Conservation (phyloP, 2,329 filamentous ascomycete genomes). For the Colletotrichum euphorbiae region DNA sequence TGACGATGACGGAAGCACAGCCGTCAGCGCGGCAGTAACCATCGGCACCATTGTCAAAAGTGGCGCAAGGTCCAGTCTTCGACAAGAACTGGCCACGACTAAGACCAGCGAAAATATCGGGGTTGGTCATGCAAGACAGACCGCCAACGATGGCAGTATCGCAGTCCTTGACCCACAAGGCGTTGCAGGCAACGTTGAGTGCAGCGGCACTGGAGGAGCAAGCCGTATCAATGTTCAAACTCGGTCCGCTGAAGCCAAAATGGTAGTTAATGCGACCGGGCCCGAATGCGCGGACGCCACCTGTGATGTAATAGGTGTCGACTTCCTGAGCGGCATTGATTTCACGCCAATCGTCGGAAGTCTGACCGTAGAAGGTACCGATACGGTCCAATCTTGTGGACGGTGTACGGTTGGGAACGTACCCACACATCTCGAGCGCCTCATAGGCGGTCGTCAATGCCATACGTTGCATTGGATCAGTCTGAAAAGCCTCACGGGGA, state of each 20-base stretch:
- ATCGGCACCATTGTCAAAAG: constrained; percentile 83
- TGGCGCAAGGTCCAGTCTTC: constrained; percentile 81
- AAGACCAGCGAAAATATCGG: constrained; percentile 81
- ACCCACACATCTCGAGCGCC: constrained; percentile 81
- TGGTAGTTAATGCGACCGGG: constrained; percentile 79
- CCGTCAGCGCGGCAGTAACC: constrained; percentile 86
- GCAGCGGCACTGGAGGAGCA: constrained; percentile 81
- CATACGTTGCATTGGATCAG: constrained; percentile 81
- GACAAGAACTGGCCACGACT: constrained; percentile 83
- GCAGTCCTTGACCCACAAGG: constrained; percentile 80
- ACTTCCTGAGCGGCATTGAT: constrained; percentile 78
- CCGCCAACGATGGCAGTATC: constrained; percentile 86
- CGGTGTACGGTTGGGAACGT: constrained; percentile 74
- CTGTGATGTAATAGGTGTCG: constrained; percentile 67
- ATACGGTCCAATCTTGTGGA: constrained; percentile 70
- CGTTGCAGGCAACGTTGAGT: constrained; percentile 76
- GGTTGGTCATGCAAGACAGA: constrained; percentile 82
- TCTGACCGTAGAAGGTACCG: constrained; percentile 81
- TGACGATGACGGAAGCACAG: constrained; percentile 79
- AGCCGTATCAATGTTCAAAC: constrained; percentile 79
- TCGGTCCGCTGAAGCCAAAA: constrained; percentile 81
- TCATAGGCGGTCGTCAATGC: constrained; percentile 82
- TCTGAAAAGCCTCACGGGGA: constrained; percentile 74
- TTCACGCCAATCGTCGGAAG: constrained; percentile 84
- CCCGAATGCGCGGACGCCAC: constrained; percentile 62